phyloP scores from a whole-genome alignment of 345 rosid genomes.

The Salix arbutifolia region DNA sequence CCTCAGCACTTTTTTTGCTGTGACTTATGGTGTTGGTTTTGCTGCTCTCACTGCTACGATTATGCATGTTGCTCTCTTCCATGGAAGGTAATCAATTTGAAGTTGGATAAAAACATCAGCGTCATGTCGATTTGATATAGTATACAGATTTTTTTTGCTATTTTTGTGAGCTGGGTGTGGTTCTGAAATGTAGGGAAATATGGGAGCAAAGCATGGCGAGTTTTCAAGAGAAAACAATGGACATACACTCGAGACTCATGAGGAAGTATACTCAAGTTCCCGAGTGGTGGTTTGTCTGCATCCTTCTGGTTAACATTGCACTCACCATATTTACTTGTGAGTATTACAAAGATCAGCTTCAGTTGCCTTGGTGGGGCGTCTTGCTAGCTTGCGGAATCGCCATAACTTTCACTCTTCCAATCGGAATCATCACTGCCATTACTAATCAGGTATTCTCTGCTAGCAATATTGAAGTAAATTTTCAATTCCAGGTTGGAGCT shows the following conservation, averaged over 20 bases:
- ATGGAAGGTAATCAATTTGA: constrained; percentile 58
- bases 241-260: constrained; percentile 77
- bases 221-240: constrained; percentile 56
- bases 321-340: constrained; percentile 73
- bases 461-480: neutral
- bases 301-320: constrained; percentile 58
- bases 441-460: constrained; percentile 68
- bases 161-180: neutral
- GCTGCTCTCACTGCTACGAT: constrained; percentile 84
- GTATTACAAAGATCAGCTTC: constrained; percentile 84
- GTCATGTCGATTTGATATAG: too few species aligned
- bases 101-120: neutral
- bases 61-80: constrained; percentile 78
- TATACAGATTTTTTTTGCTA: neutral
- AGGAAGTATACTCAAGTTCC: constrained; percentile 77
- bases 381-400: constrained; percentile 80
- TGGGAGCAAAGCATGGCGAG: constrained; percentile 83
- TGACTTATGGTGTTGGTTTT: constrained; percentile 85
- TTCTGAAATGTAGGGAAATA: constrained; percentile 60
- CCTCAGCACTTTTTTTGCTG: constrained; percentile 78
- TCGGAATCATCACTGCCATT: constrained; percentile 90
- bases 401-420: constrained; percentile 81
- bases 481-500: neutral
- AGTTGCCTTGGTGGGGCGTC: constrained; percentile 98
- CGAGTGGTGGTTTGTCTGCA: constrained; percentile 86